phyloP scores from a whole-genome alignment of 768 basidiomycete species.

The Scleroderma bovista region DNA sequence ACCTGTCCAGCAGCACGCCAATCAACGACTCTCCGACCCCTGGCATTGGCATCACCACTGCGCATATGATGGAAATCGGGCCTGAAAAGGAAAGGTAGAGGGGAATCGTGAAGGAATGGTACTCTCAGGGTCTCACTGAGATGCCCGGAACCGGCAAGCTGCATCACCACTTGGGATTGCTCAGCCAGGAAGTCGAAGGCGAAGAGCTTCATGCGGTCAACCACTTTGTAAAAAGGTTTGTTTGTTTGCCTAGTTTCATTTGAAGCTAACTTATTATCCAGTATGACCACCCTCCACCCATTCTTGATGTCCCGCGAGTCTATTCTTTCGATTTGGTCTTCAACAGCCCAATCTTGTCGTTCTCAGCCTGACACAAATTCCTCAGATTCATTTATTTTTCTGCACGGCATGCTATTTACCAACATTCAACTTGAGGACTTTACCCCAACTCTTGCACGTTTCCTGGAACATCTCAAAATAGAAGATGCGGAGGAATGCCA shows the following conservation, averaged over 20 bases:
- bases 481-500: slow-evolving; percentile 79
- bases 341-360: slow-evolving; percentile 54
- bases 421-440: slow-evolving; percentile 94
- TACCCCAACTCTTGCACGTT: slow-evolving; percentile 68
- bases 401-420: slow-evolving; percentile 98
- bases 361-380: slow-evolving; percentile 68
- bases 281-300: slow-evolving; percentile 88
- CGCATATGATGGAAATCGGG: slow-evolving; percentile 76
- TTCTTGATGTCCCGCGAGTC: slow-evolving; percentile 88
- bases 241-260: neutral
- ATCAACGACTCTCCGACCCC: slow-evolving; percentile 64
- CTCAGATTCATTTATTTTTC: slow-evolving; percentile 79
- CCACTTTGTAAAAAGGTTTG: slow-evolving; percentile 92
- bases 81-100: slow-evolving; percentile 93
- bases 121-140: slow-evolving; percentile 76
- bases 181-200: slow-evolving; percentile 76
- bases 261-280: slow-evolving; percentile 28
- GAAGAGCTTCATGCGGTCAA: slow-evolving; percentile 85
- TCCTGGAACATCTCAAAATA: slow-evolving; percentile 80
- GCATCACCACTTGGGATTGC: slow-evolving; percentile 88
- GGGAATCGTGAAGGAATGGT: slow-evolving; percentile 88
- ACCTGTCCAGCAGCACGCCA: slow-evolving; percentile 45
- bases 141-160: slow-evolving; percentile 92
- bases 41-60: slow-evolving; percentile 83
- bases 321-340: slow-evolving; percentile 83